Evolutionary conservation across 768 basidiomycete genomes (phyloP).

Genomic region (Suillus subluteus): DNA sequence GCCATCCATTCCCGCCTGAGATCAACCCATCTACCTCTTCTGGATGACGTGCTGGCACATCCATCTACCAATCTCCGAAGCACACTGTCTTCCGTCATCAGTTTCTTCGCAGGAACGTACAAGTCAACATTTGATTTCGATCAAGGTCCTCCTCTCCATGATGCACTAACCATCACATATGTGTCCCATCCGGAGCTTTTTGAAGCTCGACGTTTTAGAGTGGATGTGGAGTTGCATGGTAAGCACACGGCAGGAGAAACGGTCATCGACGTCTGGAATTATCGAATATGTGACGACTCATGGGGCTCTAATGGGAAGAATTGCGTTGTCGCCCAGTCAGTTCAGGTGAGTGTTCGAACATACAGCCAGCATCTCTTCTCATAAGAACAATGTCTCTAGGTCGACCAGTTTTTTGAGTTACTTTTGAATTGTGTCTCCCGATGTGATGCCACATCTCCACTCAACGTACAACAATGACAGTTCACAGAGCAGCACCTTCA

Average conservation of each 20-base stretch:
- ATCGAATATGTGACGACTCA: constrained; percentile 55
- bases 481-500: background rate
- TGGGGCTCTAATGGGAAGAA: constrained; percentile 82
- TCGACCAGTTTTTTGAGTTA: constrained; percentile 64
- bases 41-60: constrained; percentile 17
- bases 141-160: constrained; percentile 88
- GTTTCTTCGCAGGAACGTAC: constrained; percentile 75
- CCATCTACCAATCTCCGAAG: constrained; percentile 58
- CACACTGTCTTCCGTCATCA: constrained; percentile 74
- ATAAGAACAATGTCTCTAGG: constrained; percentile 40
- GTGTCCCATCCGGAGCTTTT: constrained; percentile 73
- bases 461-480: constrained; percentile 44
- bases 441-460: constrained; percentile 63
- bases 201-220: constrained; percentile 61
- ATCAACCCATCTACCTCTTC: constrained; percentile 39
- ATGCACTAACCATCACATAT: constrained; percentile 81
- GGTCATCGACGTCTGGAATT: constrained; percentile 77
- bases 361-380: constrained; percentile 6
- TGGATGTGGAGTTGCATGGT: constrained; percentile 81
- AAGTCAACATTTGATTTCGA: constrained; percentile 76
- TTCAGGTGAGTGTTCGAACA: constrained; percentile 53
- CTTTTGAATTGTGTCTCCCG: constrained; percentile 60
- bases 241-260: constrained; percentile 75
- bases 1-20: constrained; percentile 58
- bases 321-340: constrained; percentile 65